Conservation (phyloP, 2,329 filamentous ascomycete genomes). For the Pyricularia sp. region DNA sequence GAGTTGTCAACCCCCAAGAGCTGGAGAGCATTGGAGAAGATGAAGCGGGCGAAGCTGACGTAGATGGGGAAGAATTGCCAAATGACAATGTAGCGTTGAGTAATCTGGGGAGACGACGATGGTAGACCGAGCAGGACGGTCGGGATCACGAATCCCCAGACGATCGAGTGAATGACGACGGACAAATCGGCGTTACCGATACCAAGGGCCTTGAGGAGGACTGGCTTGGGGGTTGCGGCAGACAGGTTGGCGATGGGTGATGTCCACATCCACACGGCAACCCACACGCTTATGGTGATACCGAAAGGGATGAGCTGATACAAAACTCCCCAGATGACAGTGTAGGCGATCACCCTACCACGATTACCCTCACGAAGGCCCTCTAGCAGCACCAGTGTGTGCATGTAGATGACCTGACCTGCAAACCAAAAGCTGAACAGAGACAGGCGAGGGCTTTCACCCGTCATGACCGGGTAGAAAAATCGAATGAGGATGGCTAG, state of each 20-base stretch:
- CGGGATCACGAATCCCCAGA: constrained; percentile 2
- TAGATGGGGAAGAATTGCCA: constrained; percentile 3
- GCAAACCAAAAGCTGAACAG: constrained; percentile 3
- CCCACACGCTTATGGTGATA: not conserved
- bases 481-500: constrained; percentile 11
- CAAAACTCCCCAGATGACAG: not conserved
- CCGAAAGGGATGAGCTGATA: constrained; percentile 1
- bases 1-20: not conserved
- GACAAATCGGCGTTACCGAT: constrained; percentile 1
- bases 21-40: not conserved
- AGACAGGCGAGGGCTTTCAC: not conserved
- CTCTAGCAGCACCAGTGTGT: not conserved
- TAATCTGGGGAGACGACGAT: not conserved
- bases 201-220: not conserved
- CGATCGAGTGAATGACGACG: constrained; percentile 1
- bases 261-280: constrained; percentile 1
- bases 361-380: constrained; percentile 1
- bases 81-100: not conserved
- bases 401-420: not conserved
- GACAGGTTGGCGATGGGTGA: constrained; percentile 1
- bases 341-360: not conserved
- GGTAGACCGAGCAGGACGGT: not conserved
- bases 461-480: not conserved
- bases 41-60: not conserved
- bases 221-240: not conserved